Conservation (phyloP, 257 asterid genomes). For the Nicotiana undulata region DNA sequence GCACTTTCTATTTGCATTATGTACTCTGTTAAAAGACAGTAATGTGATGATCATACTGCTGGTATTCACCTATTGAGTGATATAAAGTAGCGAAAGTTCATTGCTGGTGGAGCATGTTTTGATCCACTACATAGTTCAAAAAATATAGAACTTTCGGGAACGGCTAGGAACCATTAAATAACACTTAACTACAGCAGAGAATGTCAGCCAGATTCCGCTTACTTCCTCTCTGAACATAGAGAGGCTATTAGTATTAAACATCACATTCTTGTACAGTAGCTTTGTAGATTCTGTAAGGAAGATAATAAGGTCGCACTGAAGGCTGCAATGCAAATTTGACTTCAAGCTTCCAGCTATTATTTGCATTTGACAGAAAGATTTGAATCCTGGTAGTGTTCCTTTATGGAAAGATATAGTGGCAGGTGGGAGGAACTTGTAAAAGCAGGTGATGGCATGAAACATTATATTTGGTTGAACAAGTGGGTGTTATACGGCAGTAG, state of each 20-base stretch:
- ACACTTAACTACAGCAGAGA: neutral
- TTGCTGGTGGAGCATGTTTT: neutral
- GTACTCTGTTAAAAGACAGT: neutral
- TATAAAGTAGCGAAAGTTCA: neutral
- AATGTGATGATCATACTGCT: neutral
- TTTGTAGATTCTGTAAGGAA: neutral
- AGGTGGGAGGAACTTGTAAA: neutral
- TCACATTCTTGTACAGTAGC: neutral
- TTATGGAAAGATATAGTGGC: neutral
- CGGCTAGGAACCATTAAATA: neutral
- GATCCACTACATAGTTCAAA: neutral
- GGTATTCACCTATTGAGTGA: neutral
- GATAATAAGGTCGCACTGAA: neutral
- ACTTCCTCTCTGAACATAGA: neutral
- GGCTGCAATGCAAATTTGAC: neutral
- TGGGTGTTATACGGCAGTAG: neutral
- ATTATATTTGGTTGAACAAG: neutral
- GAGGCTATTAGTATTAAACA: neutral
- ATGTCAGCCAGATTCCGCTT: neutral
- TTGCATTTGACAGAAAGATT: neutral
- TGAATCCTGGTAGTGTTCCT: neutral
- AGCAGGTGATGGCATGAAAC: neutral
- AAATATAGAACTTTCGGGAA: neutral
- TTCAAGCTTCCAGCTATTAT: neutral
- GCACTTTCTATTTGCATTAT: constrained; percentile 8